Evolutionary conservation across 441 rosid genomes (phyloP), one percentile per base, ranked within the genome.

Genomic region (Daphne laureola): DNA sequence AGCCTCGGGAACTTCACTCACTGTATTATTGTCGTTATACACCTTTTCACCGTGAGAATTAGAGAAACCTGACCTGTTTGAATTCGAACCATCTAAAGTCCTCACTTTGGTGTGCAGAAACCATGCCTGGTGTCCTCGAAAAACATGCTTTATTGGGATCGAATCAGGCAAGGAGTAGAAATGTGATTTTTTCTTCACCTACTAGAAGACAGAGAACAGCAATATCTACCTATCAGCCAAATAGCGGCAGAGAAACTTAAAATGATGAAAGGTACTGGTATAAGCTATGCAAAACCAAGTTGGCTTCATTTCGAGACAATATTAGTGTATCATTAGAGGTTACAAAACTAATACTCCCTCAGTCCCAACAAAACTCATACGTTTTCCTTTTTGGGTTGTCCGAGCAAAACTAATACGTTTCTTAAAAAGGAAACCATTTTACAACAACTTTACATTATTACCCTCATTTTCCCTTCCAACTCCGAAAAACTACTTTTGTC

Each of bases 171-270:
- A 72, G 52, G 64, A 67, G 72, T 76, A 81, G 18, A 74, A 72
- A 46, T 58, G 53, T 8, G 67, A 62, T 26, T 58, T 74, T 27
- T 62, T 67, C 64, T 71, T 72, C 59, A 83, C 79, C 94, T 86
- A 54, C 64, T 46, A 64, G 12, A 49, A 35, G 12, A 53, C 12
- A 44, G 25, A 18, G 26, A 44, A 0, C 23, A 67, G 18, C 35
- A 60, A 47, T 17, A 42, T 15, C 48, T 48, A 40, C 46, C 44
- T 8, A 17, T 21, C 14, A 50, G 40, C 8, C 16, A 16, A 38
- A 14, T 8, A 53, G 40, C 23, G 21, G 18, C 2, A 21, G 46
- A 43, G 21, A 42, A 40, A 42, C 25, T 21, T 21, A 21, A 21
- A 21, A 21, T 21, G 25, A 21, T 21, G 3, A 21, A 21, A 4